Percentiles rank a stretch among this genome's conserved stretches.
Evolutionary conservation across 768 basidiomycete genomes (phyloP).

Genomic region (Boletus reticulatus): DNA sequence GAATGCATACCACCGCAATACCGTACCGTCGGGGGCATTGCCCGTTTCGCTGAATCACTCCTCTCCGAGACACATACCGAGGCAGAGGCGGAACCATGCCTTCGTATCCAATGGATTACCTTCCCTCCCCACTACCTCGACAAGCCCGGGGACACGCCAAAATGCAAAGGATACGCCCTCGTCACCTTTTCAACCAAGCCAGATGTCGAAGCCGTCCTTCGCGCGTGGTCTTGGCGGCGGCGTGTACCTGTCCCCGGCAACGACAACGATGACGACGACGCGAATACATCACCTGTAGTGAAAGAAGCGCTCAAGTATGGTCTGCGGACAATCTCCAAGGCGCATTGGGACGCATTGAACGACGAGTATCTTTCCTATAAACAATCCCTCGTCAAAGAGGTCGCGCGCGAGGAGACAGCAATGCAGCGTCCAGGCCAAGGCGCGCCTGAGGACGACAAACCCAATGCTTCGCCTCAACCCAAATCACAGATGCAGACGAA

Average conservation of each 20-base stretch:
- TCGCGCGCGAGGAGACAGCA: conserved; percentile 24
- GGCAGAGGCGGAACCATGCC: not conserved
- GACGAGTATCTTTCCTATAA: conserved; percentile 70
- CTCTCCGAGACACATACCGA: conserved; percentile 11
- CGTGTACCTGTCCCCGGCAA: not conserved
- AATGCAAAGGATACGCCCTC: conserved; percentile 76
- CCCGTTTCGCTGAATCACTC: conserved; percentile 42
- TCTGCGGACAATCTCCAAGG: conserved; percentile 54
- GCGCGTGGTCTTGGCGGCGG: conserved; percentile 57
- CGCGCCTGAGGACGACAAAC: not conserved
- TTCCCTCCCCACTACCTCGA: conserved; percentile 68
- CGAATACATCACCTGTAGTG: conserved; percentile 1
- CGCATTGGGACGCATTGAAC: conserved; percentile 60
- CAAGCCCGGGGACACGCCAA: conserved; percentile 48
- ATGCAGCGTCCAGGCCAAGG: not conserved
- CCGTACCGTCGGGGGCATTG: conserved; percentile 50
- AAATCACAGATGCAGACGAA: not conserved
- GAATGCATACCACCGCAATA: conserved; percentile 65
- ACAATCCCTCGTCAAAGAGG: conserved; percentile 48
- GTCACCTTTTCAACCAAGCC: conserved; percentile 47
- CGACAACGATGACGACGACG: not conserved
- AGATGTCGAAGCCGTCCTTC: conserved; percentile 43
- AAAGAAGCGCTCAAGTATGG: conserved; percentile 57
- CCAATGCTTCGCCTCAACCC: not conserved
- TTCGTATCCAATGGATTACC: conserved; percentile 49